These are phyloP conservation scores for Gloeophyllum trabeum DNA, from an alignment of 768 basidiomycete species.

Conservation along the genomic window DNA sequence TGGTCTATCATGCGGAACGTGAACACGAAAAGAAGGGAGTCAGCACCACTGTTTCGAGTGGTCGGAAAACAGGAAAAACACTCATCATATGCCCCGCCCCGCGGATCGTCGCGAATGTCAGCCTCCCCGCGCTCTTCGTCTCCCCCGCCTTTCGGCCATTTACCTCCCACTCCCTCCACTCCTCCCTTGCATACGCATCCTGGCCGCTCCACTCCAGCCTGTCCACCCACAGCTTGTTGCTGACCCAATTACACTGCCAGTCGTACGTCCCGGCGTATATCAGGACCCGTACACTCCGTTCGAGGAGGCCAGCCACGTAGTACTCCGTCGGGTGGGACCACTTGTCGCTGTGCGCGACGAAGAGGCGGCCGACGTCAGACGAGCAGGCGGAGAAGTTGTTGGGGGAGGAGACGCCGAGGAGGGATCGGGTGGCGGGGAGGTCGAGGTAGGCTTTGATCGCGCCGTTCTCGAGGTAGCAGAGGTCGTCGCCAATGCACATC, in stretches of 20 bases:
- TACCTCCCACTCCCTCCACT: constrained; percentile 52
- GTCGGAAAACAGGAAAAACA: constrained; percentile 7
- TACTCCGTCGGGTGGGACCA: constrained; percentile 43
- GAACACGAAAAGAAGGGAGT: constrained; percentile 4
- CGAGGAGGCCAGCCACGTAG: constrained; percentile 61
- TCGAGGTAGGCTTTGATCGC: constrained; percentile 37
- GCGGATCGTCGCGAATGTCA: constrained; percentile 55
- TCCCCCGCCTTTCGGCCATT: constrained; percentile 42
- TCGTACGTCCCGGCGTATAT: constrained; percentile 70
- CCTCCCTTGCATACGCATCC: constrained; percentile 32
- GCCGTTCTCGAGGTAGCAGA: constrained; percentile 27
- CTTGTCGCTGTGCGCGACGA: constrained; percentile 51
- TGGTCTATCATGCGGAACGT: constrained; percentile 64
- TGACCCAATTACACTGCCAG: constrained; percentile 74
- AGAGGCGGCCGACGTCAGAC: constrained; percentile 32
- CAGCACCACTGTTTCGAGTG: constrained; percentile 2
- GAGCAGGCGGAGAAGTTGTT: constrained; percentile 52
- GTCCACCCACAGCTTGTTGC: constrained; percentile 70
- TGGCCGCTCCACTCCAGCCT: constrained; percentile 63
- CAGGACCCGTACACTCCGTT: constrained; percentile 64
- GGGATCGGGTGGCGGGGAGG: constrained; percentile 26
- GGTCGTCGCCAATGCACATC: constrained; percentile 17
- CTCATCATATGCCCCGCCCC: constrained; percentile 58
- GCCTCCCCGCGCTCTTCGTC: constrained; percentile 39
- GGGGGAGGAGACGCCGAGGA: constrained; percentile 33